Evolutionary conservation across 805 yeast species (phyloP).

Genomic region (Metschnikowia colocasiae): DNA sequence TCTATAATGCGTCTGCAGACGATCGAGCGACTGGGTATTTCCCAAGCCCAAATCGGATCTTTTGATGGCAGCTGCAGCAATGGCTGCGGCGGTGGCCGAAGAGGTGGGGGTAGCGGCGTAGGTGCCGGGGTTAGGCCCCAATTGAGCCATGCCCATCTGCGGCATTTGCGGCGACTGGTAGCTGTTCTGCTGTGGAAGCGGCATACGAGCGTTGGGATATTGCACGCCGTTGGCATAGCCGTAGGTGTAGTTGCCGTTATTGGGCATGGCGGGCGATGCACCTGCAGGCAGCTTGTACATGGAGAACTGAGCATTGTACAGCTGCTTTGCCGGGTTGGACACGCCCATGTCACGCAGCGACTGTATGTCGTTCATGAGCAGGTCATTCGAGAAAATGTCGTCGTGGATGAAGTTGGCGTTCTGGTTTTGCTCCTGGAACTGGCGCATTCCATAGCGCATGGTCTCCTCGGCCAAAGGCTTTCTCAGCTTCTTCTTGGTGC

Average conservation of each 20-base stretch:
- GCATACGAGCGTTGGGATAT: slow-evolving; percentile 5
- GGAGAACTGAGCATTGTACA: slow-evolving; percentile 14
- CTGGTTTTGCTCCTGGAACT: slow-evolving; percentile 38
- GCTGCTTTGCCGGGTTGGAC: slow-evolving; percentile 14
- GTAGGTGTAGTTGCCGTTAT: slow-evolving; percentile 11
- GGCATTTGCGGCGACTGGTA: slow-evolving; percentile 11
- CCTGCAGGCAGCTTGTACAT: slow-evolving; percentile 12
- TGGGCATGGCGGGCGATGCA: not conserved
- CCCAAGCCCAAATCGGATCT: slow-evolving; percentile 13
- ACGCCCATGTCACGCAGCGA: slow-evolving; percentile 12
- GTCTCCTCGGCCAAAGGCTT: slow-evolving; percentile 47
- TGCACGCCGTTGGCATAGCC: slow-evolving; percentile 3
- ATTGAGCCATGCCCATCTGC: not conserved
- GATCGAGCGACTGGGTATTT: slow-evolving; percentile 9
- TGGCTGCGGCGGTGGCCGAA: slow-evolving; percentile 18
- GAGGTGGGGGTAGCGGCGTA: slow-evolving; percentile 7
- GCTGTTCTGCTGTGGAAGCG: slow-evolving; percentile 10
- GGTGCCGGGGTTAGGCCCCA: not conserved
- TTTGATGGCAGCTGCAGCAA: slow-evolving; percentile 19
- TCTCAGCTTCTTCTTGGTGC: slow-evolving; percentile 41
- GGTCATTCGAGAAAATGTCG: slow-evolving; percentile 25
- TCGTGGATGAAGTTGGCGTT: slow-evolving; percentile 32
- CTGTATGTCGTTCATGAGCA: slow-evolving; percentile 18
- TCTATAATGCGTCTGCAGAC: slow-evolving; percentile 16
- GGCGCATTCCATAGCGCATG: slow-evolving; percentile 44